Conservation (phyloP, 1,284 basidiomycete genomes). For the Rhodotorula sp. region DNA sequence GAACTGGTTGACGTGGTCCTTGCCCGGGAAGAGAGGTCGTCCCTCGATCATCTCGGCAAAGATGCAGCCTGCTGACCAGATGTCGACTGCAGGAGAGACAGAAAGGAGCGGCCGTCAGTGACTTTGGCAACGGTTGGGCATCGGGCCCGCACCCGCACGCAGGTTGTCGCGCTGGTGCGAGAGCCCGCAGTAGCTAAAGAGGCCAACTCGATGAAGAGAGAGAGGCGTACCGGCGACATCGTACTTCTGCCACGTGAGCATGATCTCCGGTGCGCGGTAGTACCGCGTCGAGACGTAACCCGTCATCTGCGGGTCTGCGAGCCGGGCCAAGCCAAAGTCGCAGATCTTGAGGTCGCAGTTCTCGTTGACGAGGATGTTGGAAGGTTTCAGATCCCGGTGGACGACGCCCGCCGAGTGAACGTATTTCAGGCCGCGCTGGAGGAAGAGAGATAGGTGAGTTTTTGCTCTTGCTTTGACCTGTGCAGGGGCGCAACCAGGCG, state of each 20-base stretch:
- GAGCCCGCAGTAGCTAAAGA: no score
- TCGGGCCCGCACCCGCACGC: no score
- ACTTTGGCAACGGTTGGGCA: no score
- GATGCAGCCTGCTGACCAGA: constrained; percentile 99
- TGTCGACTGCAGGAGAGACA: constrained; percentile 63
- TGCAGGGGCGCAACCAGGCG: neutral
- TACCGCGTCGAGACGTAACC: constrained; percentile 99
- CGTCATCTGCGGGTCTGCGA: constrained; percentile 98
- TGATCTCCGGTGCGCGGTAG: constrained; percentile 98
- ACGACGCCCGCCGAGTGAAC: constrained; percentile 99
- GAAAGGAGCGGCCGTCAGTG: constrained; percentile 14
- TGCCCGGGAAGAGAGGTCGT: constrained; percentile 97
- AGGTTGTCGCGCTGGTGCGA: no score
- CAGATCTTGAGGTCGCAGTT: constrained; percentile 99
- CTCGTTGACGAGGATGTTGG: constrained; percentile 99
- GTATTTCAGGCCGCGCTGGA: constrained; percentile 85
- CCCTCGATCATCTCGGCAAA: constrained; percentile 99
- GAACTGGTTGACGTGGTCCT: constrained; percentile 99
- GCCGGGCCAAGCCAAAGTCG: constrained; percentile 92
- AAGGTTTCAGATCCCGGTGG: constrained; percentile 97
- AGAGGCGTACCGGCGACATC: constrained; percentile 73
- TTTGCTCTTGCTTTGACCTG: neutral
- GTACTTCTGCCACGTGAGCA: constrained; percentile 99
- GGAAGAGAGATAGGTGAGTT: neutral
- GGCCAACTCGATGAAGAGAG: no score